Conservation (phyloP, 2,329 filamentous ascomycete species). For the Cladosporium sp. region DNA sequence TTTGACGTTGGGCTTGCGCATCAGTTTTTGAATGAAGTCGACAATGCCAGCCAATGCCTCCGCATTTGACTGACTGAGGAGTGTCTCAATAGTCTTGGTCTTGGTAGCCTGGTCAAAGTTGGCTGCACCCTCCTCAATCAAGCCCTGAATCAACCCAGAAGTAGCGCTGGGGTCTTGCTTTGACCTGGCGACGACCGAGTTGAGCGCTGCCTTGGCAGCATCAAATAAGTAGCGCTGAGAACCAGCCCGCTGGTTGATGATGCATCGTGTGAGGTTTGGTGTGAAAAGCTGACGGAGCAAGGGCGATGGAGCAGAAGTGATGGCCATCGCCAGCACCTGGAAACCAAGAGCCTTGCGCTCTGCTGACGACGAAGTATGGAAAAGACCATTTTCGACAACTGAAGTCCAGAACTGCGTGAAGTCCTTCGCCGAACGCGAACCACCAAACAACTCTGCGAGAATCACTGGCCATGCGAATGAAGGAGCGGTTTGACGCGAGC, state of each 20-base stretch:
- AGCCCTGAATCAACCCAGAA: slow-evolving; percentile 60
- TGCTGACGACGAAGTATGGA: slow-evolving; percentile 76
- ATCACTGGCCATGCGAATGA: slow-evolving; percentile 88
- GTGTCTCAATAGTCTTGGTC: slow-evolving; percentile 77
- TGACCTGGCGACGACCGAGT: slow-evolving; percentile 65
- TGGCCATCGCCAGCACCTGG: slow-evolving; percentile 76
- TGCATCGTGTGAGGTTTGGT: slow-evolving; percentile 75
- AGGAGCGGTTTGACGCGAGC: slow-evolving; percentile 67
- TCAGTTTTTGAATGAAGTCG: slow-evolving; percentile 50
- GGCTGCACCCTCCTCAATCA: slow-evolving; percentile 71
- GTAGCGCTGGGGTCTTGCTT: slow-evolving; percentile 62
- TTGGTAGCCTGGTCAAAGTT: slow-evolving; percentile 86
- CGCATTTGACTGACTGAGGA: slow-evolving; percentile 62
- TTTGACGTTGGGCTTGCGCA: slow-evolving; percentile 47
- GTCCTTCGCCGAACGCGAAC: slow-evolving; percentile 29
- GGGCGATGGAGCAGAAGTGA: slow-evolving; percentile 54
- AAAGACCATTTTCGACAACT: slow-evolving; percentile 83
- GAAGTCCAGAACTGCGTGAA: slow-evolving; percentile 84
- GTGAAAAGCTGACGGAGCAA: slow-evolving; percentile 68
- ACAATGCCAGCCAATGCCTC: slow-evolving; percentile 55
- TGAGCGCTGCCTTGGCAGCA: slow-evolving; percentile 74
- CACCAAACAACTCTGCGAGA: slow-evolving; percentile 47
- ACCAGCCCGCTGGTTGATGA: slow-evolving; percentile 79
- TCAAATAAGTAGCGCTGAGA: slow-evolving; percentile 77
- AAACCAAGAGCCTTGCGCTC: slow-evolving; percentile 93